Base-by-base conservation (phyloP, 2,329 filamentous ascomycete species). In the Monilinia polystroma region DNA sequence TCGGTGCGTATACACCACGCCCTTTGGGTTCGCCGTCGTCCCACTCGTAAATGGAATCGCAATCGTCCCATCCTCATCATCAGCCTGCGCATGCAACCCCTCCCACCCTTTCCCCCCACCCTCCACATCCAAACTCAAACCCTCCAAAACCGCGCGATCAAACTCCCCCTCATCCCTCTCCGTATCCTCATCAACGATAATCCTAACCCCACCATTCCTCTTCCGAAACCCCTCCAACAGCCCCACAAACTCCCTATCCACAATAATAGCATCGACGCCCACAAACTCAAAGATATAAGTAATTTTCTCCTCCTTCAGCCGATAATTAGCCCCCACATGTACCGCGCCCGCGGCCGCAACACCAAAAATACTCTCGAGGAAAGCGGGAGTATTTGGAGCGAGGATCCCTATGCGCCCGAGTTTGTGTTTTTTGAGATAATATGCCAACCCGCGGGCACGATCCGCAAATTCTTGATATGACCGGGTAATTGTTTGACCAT, bases 11-110 rank as follows among this genome's bases (percentile, higher is more conserved):
- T 90, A 97, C 66, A 96, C 88, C 3, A 97, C 94, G 6, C 95
- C 95, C 78, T 99, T 98, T 1, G 95, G 95, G 41, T 85, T 83
- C 0, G 93, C 93, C 0, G 95, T 98, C 0, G 95, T 98, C 4
- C 94, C 94, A 38, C 90, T 95, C 0, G 95, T 99, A 77, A 98
- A 98, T 1, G 94, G 92, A 66, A 99, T 87, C 3, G 93, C 92
- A 68, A 98, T 84, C 72, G 92, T 84, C 68, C 87, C 87, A 71
- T 97, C 90, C 77, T 99, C 95, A 73, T 92, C 84, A 73, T 92
- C 84, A 23, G 63, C 66, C 71, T 93, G 88, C 1, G 86, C 83
- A 69, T 91, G 84, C 32, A 98, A 83, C 0, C 86, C 91, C 18
- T 82, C 83, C 94, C 95, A 99, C 29, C 91, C 92, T 59, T 85